Conservation (phyloP, 352 stramenopile genomes). For the Globisporangium mamillatum region DNA sequence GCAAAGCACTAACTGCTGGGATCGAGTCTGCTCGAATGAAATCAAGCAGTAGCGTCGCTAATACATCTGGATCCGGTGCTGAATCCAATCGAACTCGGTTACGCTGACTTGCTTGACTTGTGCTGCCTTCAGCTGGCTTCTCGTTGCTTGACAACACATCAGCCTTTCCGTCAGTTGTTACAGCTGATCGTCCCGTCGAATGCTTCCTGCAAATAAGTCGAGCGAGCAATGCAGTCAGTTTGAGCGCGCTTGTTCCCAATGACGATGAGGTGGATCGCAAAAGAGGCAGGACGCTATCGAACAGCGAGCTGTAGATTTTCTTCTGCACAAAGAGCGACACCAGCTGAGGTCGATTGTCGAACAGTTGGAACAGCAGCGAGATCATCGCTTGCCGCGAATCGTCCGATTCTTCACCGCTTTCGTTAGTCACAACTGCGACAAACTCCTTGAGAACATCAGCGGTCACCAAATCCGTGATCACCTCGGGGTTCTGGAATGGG, state of each 20-base stretch:
- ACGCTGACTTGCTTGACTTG: neutral
- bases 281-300: constrained; percentile 46
- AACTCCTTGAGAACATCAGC: constrained; percentile 52
- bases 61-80: constrained; percentile 54
- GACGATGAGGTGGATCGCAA: constrained; percentile 38
- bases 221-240: constrained; percentile 51
- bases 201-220: constrained; percentile 52
- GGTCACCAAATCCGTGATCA: constrained; percentile 44
- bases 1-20: constrained; percentile 58
- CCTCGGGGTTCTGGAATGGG: constrained; percentile 25
- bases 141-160: neutral
- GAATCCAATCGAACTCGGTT: constrained; percentile 48
- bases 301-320: constrained; percentile 55
- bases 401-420: constrained; percentile 52
- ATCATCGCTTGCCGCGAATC: constrained; percentile 66
- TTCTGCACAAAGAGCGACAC: constrained; percentile 57
- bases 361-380: constrained; percentile 60
- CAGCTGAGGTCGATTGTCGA: constrained; percentile 52
- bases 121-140: constrained; percentile 1
- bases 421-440: constrained; percentile 46
- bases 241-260: constrained; percentile 44
- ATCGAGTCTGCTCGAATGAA: constrained; percentile 75
- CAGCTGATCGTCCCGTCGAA: constrained; percentile 7
- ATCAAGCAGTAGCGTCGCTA: constrained; percentile 61
- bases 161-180: neutral